A percentile compares a stretch with the other conserved stretches of the same genome.
Evolutionary conservation across 352 stramenopile genomes (phyloP).

Genomic region (Phytophthora syringae): DNA sequence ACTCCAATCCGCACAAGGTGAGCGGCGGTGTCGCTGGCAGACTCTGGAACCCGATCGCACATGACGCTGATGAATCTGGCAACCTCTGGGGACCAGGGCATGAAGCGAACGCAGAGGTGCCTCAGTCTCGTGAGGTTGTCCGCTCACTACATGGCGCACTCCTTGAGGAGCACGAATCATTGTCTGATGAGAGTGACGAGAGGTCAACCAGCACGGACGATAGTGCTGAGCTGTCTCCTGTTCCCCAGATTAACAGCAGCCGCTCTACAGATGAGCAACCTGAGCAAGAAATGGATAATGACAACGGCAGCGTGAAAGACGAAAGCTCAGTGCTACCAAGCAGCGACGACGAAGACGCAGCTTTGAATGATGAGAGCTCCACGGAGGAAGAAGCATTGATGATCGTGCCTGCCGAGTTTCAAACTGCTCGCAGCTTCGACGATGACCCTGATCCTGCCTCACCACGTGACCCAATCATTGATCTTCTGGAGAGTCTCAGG

Average conservation of each 20-base stretch:
- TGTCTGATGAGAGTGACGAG: slow-evolving; percentile 10
- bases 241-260: slow-evolving; percentile 31
- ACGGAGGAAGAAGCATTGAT: slow-evolving; percentile 34
- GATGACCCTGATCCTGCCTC: slow-evolving; percentile 24
- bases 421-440: slow-evolving; percentile 46
- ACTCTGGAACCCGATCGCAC: slow-evolving; percentile 6
- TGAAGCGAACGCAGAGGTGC: slow-evolving; percentile 16
- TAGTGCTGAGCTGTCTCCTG: slow-evolving; percentile 13
- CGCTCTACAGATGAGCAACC: slow-evolving; percentile 37
- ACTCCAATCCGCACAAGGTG: slow-evolving; percentile 6
- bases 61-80: slow-evolving; percentile 9
- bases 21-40: background rate
- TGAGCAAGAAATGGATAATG: slow-evolving; percentile 51
- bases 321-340: slow-evolving; percentile 8
- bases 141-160: slow-evolving; percentile 21
- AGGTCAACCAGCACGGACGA: slow-evolving; percentile 23
- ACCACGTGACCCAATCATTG: slow-evolving; percentile 24
- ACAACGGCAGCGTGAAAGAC: slow-evolving; percentile 21
- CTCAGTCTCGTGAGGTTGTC: slow-evolving; percentile 30
- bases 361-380: slow-evolving; percentile 20
- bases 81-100: slow-evolving; percentile 19
- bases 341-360: slow-evolving; percentile 24
- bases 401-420: slow-evolving; percentile 42
- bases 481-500: slow-evolving; percentile 41
- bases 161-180: slow-evolving; percentile 3